Evolutionary conservation across 179 eudicot genomes (phyloP).

Genomic region (Spinacia oleracea): DNA sequence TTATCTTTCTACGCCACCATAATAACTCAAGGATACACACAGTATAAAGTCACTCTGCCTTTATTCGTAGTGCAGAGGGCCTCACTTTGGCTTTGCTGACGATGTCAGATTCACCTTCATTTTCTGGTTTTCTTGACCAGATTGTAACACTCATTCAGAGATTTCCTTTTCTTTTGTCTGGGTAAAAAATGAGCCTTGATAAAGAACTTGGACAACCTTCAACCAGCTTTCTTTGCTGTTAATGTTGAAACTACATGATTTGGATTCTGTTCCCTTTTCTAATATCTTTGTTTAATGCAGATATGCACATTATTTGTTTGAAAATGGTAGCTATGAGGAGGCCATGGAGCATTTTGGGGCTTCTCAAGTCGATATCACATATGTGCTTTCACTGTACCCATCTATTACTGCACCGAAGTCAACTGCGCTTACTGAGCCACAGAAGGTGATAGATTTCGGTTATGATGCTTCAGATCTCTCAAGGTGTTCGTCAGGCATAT

Average conservation of each 20-base stretch:
- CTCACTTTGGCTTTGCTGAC: not conserved
- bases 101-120: not conserved
- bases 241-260: not conserved
- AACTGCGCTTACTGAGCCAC: constrained; percentile 63
- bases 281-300: constrained; percentile 43
- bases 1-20: not conserved
- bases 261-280: not conserved
- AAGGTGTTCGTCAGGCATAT: constrained; percentile 72
- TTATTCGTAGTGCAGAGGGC: not conserved
- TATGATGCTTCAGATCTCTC: constrained; percentile 66
- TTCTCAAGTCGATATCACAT: constrained; percentile 90
- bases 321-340: constrained; percentile 95
- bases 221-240: not conserved
- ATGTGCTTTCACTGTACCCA: constrained; percentile 92
- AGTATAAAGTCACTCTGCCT: too few species aligned
- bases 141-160: not conserved
- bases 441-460: constrained; percentile 64
- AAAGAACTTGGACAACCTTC: not conserved
- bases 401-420: constrained; percentile 80
- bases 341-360: constrained; percentile 95
- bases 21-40: not conserved
- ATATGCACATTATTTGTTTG: constrained; percentile 89
- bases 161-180: not conserved
- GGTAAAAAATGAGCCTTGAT: not conserved
- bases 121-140: not conserved